Base-by-base conservation (phyloP, 805 yeast genomes). In the Yarrowia sp. region DNA sequence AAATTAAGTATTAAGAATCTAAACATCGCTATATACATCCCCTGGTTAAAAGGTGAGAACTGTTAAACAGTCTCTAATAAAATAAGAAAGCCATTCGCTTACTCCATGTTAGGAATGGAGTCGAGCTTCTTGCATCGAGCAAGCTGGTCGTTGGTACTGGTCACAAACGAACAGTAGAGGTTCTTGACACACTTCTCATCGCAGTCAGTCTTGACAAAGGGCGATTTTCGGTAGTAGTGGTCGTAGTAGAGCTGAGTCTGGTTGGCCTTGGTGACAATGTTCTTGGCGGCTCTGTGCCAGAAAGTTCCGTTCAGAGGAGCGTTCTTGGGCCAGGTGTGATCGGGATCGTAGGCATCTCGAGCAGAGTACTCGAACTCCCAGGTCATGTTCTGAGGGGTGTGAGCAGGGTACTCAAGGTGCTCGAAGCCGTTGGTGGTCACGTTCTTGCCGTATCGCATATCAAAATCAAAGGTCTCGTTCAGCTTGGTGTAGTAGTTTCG, bases 241-340 rank as follows among this genome's bases (percentile, higher is more conserved):
- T 56, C 63, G 9, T 14, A 56, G 63, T 41, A 56, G n/a, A 42
- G 49, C 64, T 58, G 50, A 14, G 38, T 26, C 53, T 49, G 53
- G 38, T 49, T 26, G 38, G 53, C 38, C 72, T 8, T 16, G 22
- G 32, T 32, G 3, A 43, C 16, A 46, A 58, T 43, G 16, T 15
- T 46, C 48, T 58, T 58, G 12, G 50, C 50, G 16, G 41, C 50
- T 43, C 71, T 68, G 73, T 86, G 85, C 91, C 91, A 88, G 80
- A 87, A 88, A 19, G 87, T 82, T 22, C 86, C 91, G 73, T 87
- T 87, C 73, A 88, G 81, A 11, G 91, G 89, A 19, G 88, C 79
- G 9, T 76, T 72, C 7, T 65, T 71, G 16, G 91, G 90, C 91
- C 91, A 88, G 12, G 82, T 75, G 11, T 80, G 77, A 2, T 83